These are phyloP conservation scores for Tetrastigma voinierianum DNA, from an alignment of 164 flowering plant species.

Conservation along the genomic window DNA sequence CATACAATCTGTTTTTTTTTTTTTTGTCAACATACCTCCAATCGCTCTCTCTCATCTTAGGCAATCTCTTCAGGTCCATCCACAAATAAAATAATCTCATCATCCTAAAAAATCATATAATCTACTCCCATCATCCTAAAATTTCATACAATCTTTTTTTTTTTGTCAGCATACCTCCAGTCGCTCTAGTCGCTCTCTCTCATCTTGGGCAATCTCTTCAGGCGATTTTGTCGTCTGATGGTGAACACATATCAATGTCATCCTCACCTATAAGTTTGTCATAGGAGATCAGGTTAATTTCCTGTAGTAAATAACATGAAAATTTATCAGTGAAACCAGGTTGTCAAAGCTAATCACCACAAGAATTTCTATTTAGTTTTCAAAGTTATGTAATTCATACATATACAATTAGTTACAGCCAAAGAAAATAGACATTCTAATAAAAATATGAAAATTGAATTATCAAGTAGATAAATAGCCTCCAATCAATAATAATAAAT, in stretches of 20 bases:
- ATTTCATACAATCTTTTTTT: too few relatives aligned
- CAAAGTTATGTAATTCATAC: neutral
- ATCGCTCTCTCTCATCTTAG: conserved; percentile 76
- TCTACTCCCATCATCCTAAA: too few relatives aligned
- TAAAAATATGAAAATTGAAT: too few relatives aligned
- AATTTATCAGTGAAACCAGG: too few relatives aligned
- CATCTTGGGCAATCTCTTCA: conserved; percentile 93
- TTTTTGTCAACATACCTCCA: conserved; percentile 96
- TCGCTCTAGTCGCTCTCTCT: conserved; percentile 72
- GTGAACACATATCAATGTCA: conserved; percentile 76
- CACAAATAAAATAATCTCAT: too few relatives aligned
- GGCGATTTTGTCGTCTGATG: conserved; percentile 84
- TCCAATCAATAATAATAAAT: neutral
- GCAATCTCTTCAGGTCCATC: conserved; percentile 67
- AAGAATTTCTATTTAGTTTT: neutral
- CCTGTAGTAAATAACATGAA: conserved; percentile 39
- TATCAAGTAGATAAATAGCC: neutral
- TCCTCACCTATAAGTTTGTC: conserved; percentile 65
- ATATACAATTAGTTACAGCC: neutral
- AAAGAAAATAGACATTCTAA: neutral
- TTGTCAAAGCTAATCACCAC: too few relatives aligned
- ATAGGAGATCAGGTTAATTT: conserved; percentile 64
- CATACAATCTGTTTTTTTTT: too few relatives aligned
- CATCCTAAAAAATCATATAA: too few relatives aligned
- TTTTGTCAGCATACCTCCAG: conserved; percentile 93